phyloP scores from a whole-genome alignment of 768 basidiomycete genomes.

The Albatrellus ellisii region DNA sequence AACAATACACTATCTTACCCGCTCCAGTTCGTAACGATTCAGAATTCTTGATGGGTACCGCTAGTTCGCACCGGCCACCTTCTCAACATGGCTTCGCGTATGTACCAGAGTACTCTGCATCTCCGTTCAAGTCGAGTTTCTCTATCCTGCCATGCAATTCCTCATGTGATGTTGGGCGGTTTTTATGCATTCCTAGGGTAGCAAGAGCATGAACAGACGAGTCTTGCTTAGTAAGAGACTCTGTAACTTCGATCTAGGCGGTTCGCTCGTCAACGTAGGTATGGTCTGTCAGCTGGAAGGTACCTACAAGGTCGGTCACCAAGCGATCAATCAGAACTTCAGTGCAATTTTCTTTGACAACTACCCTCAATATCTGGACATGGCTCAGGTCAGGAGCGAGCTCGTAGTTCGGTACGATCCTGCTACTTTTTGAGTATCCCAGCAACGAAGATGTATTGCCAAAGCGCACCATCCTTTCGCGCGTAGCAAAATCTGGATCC shows the following conservation, averaged over 20 bases:
- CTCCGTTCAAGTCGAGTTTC: constrained; percentile 28
- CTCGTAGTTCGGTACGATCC: constrained; percentile 51
- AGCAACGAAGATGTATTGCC: background rate
- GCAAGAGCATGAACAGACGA: constrained; percentile 41
- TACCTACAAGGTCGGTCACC: constrained; percentile 51
- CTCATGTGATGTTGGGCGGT: constrained; percentile 23
- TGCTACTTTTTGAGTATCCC: no score
- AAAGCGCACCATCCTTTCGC: constrained; percentile 28
- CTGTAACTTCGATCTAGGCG: constrained; percentile 47
- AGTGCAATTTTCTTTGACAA: constrained; percentile 41
- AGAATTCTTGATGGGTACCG: no score
- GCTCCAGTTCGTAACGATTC: no score
- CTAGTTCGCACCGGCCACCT: no score
- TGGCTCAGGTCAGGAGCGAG: constrained; percentile 38
- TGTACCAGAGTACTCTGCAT: constrained; percentile 40
- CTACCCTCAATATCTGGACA: constrained; percentile 48
- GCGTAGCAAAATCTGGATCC: constrained; percentile 39
- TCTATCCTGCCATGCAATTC: constrained; percentile 28
- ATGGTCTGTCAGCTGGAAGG: background rate
- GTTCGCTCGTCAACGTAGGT: background rate
- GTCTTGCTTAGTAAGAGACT: constrained; percentile 34
- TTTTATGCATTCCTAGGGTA: constrained; percentile 22
- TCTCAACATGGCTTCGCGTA: constrained; percentile 60
- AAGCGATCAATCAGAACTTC: constrained; percentile 40
- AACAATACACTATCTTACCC: no score